These are phyloP conservation scores for Capniomyces stellatus DNA, from an alignment of 371 early-diverging fungal species.

Conservation along the genomic window DNA sequence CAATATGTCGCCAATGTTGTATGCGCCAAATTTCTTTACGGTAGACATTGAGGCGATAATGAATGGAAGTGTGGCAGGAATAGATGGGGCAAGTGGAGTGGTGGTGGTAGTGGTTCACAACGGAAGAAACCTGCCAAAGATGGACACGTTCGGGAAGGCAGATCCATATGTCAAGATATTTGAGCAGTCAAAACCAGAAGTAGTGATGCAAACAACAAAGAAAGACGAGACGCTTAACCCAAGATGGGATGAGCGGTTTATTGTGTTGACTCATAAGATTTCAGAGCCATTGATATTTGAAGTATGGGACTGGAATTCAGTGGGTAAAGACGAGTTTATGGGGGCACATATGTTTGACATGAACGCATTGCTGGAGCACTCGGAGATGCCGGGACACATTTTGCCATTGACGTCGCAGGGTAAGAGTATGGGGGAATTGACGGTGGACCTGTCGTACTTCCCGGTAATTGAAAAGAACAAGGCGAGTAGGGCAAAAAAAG, in stretches of 20 bases:
- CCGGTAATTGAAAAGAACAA: slow-evolving; percentile 30
- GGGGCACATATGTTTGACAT: slow-evolving; percentile 21
- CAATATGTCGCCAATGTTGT: slow-evolving; percentile 61
- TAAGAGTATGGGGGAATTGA: slow-evolving; percentile 29
- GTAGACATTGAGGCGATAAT: slow-evolving; percentile 70
- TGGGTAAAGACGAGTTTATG: slow-evolving; percentile 26
- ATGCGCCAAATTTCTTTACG: slow-evolving; percentile 63
- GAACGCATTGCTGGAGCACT: slow-evolving; percentile 30
- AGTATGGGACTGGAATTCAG: slow-evolving; percentile 37
- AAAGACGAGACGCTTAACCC: slow-evolving; percentile 36
- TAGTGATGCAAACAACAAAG: slow-evolving; percentile 36
- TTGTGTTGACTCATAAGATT: slow-evolving; percentile 33
- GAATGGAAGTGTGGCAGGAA: slow-evolving; percentile 33
- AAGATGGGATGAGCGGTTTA: slow-evolving; percentile 37
- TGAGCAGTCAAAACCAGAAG: slow-evolving; percentile 47
- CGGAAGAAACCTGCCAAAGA: slow-evolving; percentile 55
- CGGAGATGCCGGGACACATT: slow-evolving; percentile 18
- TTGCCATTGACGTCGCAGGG: slow-evolving; percentile 26
- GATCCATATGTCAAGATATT: slow-evolving; percentile 66
- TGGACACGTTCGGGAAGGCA: slow-evolving; percentile 54
- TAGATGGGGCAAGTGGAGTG: slow-evolving; percentile 65
- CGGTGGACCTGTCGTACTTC: slow-evolving; percentile 35
- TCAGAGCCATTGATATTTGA: slow-evolving; percentile 33
- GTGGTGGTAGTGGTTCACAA: slow-evolving; percentile 57
- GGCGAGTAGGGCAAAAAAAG: neutral